Base-by-base conservation (phyloP, 1,139 yeast species). In the Candida tropicalis region DNA sequence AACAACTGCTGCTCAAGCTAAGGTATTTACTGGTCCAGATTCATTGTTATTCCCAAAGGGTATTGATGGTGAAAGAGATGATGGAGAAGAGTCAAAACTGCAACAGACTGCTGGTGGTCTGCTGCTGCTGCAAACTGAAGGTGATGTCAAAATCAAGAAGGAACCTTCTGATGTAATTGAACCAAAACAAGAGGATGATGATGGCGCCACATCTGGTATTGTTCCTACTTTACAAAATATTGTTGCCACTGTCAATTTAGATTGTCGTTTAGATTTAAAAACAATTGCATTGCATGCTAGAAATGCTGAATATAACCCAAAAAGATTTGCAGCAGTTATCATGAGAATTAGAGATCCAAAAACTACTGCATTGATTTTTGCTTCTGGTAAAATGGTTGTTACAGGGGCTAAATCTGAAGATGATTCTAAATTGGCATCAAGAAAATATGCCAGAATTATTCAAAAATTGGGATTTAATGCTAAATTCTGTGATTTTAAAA, bases 281-380 rank as follows among this genome's bases (percentile, higher is more conserved):
- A 95, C 99, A 22, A 95, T 93, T 65, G 99, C 99, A 1, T 74
- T 93, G 53, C 99, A 93, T 68, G 99, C 99, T 3, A 90, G 99
- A 78, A 93, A 93, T 68, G 99, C 99, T 23, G 99, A 93, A 66
- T 93, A 93, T 66, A 93, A 93, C 59, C 99, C 99, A 42, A 72
- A 83, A 70, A 96, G 99, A 74, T 93, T 93, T 73, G 99, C 99
- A 12, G 99, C 99, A 45, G 99, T 93, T 42, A 93, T 93, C 57
- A 95, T 93, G 99, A 88, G 99, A 77, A 93, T 93, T 56, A 82
- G 99, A 68, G 99, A 93, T 64, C 99, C 99, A 18, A 93, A 93
- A 65, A 95, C 99, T 1, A 93, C 99, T 2, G 99, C 99, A 0
- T 77, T 93, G 60, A 95, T 93, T 56, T 95, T 93, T 67, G 99